Percentiles rank a stretch among this genome's conserved stretches.
Conservation (phyloP, 371 early-diverging fungal genomes). For the Mucor piriformis region DNA sequence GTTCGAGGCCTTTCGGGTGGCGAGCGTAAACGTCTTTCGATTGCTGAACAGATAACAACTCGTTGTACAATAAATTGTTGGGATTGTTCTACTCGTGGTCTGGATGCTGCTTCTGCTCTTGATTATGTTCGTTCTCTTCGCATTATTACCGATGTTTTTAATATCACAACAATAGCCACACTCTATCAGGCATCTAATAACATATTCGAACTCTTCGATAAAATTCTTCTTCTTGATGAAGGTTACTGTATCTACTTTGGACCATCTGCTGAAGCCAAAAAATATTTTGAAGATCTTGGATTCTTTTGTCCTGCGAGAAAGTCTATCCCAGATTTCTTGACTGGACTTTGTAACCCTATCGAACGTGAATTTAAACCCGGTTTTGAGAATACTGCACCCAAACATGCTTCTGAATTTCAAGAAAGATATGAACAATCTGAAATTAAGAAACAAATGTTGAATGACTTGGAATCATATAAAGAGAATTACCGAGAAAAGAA, state of each 20-base stretch:
- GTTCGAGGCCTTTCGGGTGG: slow-evolving; percentile 85
- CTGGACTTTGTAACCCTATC: slow-evolving; percentile 65
- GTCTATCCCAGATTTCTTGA: slow-evolving; percentile 77
- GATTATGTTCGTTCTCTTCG: slow-evolving; percentile 72
- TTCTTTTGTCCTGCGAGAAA: slow-evolving; percentile 72
- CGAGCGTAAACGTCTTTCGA: slow-evolving; percentile 83
- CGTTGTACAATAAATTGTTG: slow-evolving; percentile 72
- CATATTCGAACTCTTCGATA: slow-evolving; percentile 78
- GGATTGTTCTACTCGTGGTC: slow-evolving; percentile 89
- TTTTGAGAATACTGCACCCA: slow-evolving; percentile 52
- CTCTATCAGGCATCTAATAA: slow-evolving; percentile 72
- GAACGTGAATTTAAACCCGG: slow-evolving; percentile 65
- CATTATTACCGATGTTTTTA: slow-evolving; percentile 64
- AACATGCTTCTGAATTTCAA: slow-evolving; percentile 52
- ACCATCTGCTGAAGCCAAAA: slow-evolving; percentile 58
- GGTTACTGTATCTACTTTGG: slow-evolving; percentile 80
- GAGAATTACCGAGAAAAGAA: slow-evolving; percentile 25
- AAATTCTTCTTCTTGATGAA: slow-evolving; percentile 69
- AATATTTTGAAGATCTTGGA: slow-evolving; percentile 72
- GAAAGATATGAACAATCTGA: slow-evolving; percentile 40
- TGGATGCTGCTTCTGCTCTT: slow-evolving; percentile 90
- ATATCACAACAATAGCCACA: slow-evolving; percentile 64
- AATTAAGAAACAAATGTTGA: slow-evolving; percentile 33
- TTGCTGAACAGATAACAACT: slow-evolving; percentile 84
- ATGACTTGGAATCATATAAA: slow-evolving; percentile 45